These are phyloP conservation scores for Citrus sp. DNA, from an alignment of 345 rosid species.

Conservation along the genomic window DNA sequence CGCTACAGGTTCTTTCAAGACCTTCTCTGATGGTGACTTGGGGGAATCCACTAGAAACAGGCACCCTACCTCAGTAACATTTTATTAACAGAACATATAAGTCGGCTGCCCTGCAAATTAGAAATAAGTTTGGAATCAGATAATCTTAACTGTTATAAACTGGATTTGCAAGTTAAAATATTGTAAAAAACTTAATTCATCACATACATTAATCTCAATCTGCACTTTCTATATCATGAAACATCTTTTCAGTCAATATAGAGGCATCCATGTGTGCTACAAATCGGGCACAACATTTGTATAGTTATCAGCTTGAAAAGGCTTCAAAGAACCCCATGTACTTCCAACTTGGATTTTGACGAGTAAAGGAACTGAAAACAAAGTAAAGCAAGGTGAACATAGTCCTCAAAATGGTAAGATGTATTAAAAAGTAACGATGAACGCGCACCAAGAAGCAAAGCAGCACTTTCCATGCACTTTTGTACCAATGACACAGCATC, in stretches of 20 bases:
- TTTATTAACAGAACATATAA: not conserved
- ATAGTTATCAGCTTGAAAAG: slow-evolving; percentile 41
- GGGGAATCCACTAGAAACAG: not conserved
- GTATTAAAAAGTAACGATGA: not conserved
- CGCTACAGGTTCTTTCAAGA: not conserved
- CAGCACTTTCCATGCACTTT: slow-evolving; percentile 81
- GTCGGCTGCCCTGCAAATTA: slow-evolving; percentile 11
- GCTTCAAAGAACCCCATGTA: slow-evolving; percentile 91
- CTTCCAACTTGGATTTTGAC: slow-evolving; percentile 86
- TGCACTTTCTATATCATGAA: not conserved
- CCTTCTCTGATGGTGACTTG: not conserved
- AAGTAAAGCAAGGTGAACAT: slow-evolving; percentile 5
- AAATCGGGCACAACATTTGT: slow-evolving; percentile 22
- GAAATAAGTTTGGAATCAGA: slow-evolving; percentile 7
- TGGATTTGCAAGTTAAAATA: not conserved
- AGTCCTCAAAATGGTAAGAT: slow-evolving; percentile 3
- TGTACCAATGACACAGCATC: slow-evolving; percentile 71
- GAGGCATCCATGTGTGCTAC: slow-evolving; percentile 13
- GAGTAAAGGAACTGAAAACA: slow-evolving; percentile 69
- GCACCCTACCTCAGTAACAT: not conserved
- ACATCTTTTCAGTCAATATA: slow-evolving; percentile 4
- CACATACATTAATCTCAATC: slow-evolving; percentile 8
- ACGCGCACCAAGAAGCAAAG: slow-evolving; percentile 60
- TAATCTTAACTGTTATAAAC: not conserved
- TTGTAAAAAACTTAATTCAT: not conserved